phyloP scores from a whole-genome alignment of 2,329 filamentous ascomycete genomes.

The Aschersonia sp. region DNA sequence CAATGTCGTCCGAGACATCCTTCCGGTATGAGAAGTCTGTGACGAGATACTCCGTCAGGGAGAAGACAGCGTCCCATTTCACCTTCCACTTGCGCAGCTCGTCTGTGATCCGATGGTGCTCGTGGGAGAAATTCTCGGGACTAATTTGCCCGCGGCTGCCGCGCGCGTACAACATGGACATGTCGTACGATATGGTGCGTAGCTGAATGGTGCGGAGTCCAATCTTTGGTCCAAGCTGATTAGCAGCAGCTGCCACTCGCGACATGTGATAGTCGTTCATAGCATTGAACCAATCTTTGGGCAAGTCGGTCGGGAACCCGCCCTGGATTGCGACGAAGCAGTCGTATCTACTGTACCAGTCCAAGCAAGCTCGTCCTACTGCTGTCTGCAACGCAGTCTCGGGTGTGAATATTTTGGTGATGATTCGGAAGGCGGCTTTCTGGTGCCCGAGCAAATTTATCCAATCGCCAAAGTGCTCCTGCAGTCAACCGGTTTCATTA shows the following conservation, averaged over 20 bases:
- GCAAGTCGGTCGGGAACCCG: slow-evolving; percentile 58
- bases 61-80: slow-evolving; percentile 46
- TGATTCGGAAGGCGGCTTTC: slow-evolving; percentile 70
- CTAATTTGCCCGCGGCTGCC: slow-evolving; percentile 49
- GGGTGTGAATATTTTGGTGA: slow-evolving; percentile 65
- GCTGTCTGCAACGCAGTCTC: slow-evolving; percentile 58
- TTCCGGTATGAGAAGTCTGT: slow-evolving; percentile 43
- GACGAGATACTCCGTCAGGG: slow-evolving; percentile 47
- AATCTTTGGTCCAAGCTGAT: slow-evolving; percentile 49
- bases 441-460: slow-evolving; percentile 87
- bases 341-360: slow-evolving; percentile 89
- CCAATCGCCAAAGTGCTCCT: slow-evolving; percentile 96
- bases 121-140: slow-evolving; percentile 46
- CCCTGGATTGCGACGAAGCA: slow-evolving; percentile 72
- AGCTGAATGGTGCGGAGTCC: slow-evolving; percentile 52
- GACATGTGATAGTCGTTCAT: slow-evolving; percentile 48
- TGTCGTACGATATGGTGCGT: slow-evolving; percentile 63
- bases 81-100: slow-evolving; percentile 34
- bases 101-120: slow-evolving; percentile 40
- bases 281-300: slow-evolving; percentile 62
- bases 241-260: slow-evolving; percentile 43
- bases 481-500: slow-evolving; percentile 1
- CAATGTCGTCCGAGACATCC: slow-evolving; percentile 48
- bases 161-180: slow-evolving; percentile 62
- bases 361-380: slow-evolving; percentile 56